phyloP scores from a whole-genome alignment of 164 flowering plant genomes.

The Chloranthus sessilifolius region DNA sequence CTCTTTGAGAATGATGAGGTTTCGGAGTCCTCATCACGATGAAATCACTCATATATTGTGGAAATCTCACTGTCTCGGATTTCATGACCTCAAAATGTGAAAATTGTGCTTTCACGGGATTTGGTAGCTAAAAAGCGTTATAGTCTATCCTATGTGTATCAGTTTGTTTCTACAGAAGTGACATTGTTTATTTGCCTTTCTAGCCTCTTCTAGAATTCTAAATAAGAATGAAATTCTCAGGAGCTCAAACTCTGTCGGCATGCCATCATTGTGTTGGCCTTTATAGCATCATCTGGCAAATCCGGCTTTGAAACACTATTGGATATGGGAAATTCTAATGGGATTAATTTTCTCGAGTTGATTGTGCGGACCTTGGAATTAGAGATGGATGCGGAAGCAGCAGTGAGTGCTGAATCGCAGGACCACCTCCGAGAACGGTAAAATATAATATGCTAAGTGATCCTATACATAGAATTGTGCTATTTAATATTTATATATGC shows the following conservation, averaged over 20 bases:
- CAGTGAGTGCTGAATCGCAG: conserved; percentile 23
- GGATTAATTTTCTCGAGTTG: conserved; percentile 42
- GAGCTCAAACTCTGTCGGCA: conserved; percentile 61
- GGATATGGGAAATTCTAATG: conserved; percentile 27
- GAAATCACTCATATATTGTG: too few species aligned
- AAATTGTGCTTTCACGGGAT: too few species aligned
- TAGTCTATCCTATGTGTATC: too few species aligned
- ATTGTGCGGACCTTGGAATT: conserved; percentile 53
- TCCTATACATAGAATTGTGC: too few species aligned
- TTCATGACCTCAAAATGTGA: too few species aligned
- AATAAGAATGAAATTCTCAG: conserved; percentile 38
- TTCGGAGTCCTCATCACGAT: too few species aligned
- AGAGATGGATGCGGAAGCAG: conserved; percentile 54
- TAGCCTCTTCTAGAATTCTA: neutral
- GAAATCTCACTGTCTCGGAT: too few species aligned
- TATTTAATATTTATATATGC: too few species aligned
- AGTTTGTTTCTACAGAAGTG: too few species aligned
- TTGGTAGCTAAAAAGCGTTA: too few species aligned
- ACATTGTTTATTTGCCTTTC: too few species aligned
- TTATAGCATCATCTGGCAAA: conserved; percentile 72
- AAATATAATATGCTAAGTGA: neutral
- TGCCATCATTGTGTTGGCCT: conserved; percentile 63
- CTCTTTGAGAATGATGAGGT: too few species aligned
- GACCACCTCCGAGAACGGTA: conserved; percentile 64
- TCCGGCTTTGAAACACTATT: conserved; percentile 59